Evolutionary conservation across 2,329 filamentous ascomycete species (phyloP).

Genomic region (Colletotrichum sp.): DNA sequence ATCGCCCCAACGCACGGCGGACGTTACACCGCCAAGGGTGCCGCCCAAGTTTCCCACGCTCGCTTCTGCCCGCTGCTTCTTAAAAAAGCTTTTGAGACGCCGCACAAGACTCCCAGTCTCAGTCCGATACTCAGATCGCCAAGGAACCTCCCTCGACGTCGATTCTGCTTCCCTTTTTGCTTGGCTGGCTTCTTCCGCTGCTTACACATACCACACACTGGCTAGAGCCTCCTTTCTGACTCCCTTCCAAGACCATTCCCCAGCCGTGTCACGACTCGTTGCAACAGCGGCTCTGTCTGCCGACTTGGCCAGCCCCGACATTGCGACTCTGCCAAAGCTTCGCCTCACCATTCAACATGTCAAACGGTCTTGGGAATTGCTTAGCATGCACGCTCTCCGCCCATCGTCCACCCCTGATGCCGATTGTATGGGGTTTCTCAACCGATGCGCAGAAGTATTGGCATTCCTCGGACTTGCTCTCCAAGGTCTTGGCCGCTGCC

Average conservation of each 20-base stretch:
- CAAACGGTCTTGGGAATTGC: neutral
- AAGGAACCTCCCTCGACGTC: constrained; percentile 11
- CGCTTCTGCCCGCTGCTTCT: constrained; percentile 4
- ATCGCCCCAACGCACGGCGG: neutral
- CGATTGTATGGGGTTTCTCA: neutral
- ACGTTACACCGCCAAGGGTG: constrained; percentile 13
- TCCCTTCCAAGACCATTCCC: neutral
- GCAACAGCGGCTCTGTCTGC: constrained; percentile 7
- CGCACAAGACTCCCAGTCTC: constrained; percentile 21
- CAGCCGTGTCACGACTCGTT: neutral
- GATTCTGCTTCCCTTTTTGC: neutral
- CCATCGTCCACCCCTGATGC: neutral
- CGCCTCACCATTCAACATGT: constrained; percentile 3
- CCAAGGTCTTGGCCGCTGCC: constrained; percentile 2
- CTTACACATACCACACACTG: neutral
- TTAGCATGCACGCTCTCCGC: neutral
- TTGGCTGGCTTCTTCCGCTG: neutral
- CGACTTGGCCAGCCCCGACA: constrained; percentile 8
- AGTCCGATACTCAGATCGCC: constrained; percentile 18
- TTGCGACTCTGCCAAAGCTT: constrained; percentile 18
- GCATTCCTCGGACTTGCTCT: neutral
- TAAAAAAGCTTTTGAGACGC: constrained; percentile 22
- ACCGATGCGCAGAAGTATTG: neutral
- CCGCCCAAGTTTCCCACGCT: neutral
- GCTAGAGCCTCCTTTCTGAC: neutral